phyloP scores from a whole-genome alignment of 768 basidiomycete genomes.

The Suillus clintonianus region DNA sequence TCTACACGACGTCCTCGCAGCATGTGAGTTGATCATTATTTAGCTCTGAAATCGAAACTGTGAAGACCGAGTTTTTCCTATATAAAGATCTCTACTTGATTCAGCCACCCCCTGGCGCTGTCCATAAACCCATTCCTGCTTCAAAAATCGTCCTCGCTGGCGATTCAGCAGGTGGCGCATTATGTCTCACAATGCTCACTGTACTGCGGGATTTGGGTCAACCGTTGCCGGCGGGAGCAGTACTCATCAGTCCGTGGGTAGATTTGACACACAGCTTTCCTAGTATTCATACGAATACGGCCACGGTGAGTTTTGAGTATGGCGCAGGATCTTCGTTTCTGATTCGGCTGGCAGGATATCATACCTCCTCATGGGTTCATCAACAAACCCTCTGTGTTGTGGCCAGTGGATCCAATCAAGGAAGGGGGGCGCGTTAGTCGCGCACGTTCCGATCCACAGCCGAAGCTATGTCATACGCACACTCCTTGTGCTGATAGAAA shows the following conservation, averaged over 20 bases:
- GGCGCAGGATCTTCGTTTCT: not conserved
- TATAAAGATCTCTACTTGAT: conserved; percentile 70
- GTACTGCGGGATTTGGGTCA: conserved; percentile 69
- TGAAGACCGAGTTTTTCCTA: not conserved
- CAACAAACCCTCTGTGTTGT: conserved; percentile 57
- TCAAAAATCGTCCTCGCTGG: conserved; percentile 76
- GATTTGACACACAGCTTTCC: conserved; percentile 88
- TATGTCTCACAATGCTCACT: conserved; percentile 61
- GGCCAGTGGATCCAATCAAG: conserved; percentile 51
- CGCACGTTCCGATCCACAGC: conserved; percentile 43
- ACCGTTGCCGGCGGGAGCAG: conserved; percentile 72
- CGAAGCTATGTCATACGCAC: conserved; percentile 51
- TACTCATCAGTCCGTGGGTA: conserved; percentile 81
- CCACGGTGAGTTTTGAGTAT: conserved; percentile 45
- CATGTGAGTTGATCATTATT: conserved; percentile 43
- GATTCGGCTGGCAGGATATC: conserved; percentile 52
- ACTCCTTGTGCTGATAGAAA: conserved; percentile 39
- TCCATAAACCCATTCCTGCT: conserved; percentile 64
- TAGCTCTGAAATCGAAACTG: not conserved
- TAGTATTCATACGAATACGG: conserved; percentile 66
- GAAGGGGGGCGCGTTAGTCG: conserved; percentile 37
- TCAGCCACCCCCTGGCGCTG: conserved; percentile 60
- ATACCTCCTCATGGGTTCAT: conserved; percentile 65
- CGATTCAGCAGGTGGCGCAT: conserved; percentile 76
- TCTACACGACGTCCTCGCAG: conserved; percentile 74